Evolutionary conservation across 306 rosid genomes (phyloP), one percentile per base, ranked within the genome.

Genomic region (Hippophae tibetana): DNA sequence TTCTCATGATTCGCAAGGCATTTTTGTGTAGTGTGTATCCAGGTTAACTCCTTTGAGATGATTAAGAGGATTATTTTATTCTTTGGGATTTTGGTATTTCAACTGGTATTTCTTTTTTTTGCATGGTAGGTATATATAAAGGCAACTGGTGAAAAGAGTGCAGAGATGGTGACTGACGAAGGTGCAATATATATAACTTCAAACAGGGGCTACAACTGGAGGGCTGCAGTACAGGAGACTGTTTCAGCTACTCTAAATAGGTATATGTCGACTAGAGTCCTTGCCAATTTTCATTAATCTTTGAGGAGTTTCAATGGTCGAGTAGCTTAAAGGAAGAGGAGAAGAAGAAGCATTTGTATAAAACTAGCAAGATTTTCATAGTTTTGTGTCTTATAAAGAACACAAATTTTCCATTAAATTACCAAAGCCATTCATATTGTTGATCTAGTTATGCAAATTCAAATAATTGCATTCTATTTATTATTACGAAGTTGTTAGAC

Each of bases 181-280:
- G 98, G 98, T 60, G 98, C 95, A 7, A 87, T 92, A 45, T 92
- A 92, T 73, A 79, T 92, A 54, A 92, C 96, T 26, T 75, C 98
- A 41, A 92, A 92, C 62, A 85, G 84, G 72, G 96, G 98, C 46
- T 87, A 83, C 74, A 92, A 92, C 56, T 87, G 98, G 98, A 87
- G 58, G 79, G 98, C 98, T 78, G 96, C 96, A 46, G 86, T 92
- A 52, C 98, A 92, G 81, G 98, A 92, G 76, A 76, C 95, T 8
- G 98, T 92, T 61, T 92, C 98, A 13, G 98, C 98, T 78, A 92
- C 98, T 69, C 95, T 92, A 52, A 92, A 92, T 65, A 82, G 98
- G 98, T 85, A 66, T 69, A 57, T 68, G 81, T 64, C 62, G 31
- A 41, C 54, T 68, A 66, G 44, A 46, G 31, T 64, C 50, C 62